Percentiles rank a stretch among this genome's conserved stretches.
Conservation (phyloP, 1,284 basidiomycete species). For the Papiliotrema flavescens region DNA sequence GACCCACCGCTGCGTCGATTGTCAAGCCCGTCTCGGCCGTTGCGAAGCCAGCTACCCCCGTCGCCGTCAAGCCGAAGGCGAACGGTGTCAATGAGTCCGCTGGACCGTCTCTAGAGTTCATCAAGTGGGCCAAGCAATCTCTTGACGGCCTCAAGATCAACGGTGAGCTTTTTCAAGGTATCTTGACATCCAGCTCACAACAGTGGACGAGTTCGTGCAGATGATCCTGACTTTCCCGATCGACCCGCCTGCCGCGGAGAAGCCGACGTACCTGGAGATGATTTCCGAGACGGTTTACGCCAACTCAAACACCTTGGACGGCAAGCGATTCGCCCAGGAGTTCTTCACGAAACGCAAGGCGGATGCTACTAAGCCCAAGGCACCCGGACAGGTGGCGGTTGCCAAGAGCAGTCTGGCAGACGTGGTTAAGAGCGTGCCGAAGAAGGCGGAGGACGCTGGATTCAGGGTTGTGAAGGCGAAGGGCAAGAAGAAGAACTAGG, state of each 20-base stretch:
- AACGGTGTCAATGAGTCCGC: slow-evolving; percentile 56
- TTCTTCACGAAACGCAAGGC: slow-evolving; percentile 81
- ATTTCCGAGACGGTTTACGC: slow-evolving; percentile 91
- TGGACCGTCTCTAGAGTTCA: slow-evolving; percentile 77
- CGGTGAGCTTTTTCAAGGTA: no score
- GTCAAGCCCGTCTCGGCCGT: slow-evolving; percentile 16
- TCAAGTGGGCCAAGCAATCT: slow-evolving; percentile 85
- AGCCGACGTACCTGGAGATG: slow-evolving; percentile 66
- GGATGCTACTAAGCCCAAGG: slow-evolving; percentile 54
- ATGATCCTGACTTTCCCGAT: slow-evolving; percentile 88
- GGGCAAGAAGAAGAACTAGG: slow-evolving; percentile 62
- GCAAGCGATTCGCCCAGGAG: slow-evolving; percentile 86
- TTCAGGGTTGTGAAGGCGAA: slow-evolving; percentile 93
- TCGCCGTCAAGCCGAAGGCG: slow-evolving; percentile 19
- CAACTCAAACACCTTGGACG: slow-evolving; percentile 89
- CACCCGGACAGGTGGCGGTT: neutral
- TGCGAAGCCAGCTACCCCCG: neutral
- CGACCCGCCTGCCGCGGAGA: slow-evolving; percentile 67
- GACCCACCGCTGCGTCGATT: slow-evolving; percentile 28
- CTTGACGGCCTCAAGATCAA: slow-evolving; percentile 83
- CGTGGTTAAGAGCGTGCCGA: slow-evolving; percentile 83
- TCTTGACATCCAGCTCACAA: no score
- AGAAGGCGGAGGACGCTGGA: slow-evolving; percentile 65
- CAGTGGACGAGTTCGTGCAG: slow-evolving; percentile 87
- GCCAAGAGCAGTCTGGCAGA: slow-evolving; percentile 32